A percentile compares a stretch with the other conserved stretches of the same genome.
Evolutionary conservation across 2,329 filamentous ascomycete genomes (phyloP).

Genomic region (Diaporthe ilicicola): DNA sequence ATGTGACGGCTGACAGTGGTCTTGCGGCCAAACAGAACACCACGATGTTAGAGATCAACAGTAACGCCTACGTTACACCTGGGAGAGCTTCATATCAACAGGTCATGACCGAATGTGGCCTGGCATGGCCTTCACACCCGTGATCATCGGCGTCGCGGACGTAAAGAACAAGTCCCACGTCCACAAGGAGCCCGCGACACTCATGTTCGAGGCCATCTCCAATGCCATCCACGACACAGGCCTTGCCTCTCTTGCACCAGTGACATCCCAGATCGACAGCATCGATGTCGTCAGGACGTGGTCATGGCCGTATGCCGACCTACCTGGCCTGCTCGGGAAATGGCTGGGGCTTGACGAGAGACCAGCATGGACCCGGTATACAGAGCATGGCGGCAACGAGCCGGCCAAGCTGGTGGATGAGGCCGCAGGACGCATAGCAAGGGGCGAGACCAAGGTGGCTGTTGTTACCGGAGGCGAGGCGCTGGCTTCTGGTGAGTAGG

Average conservation of each 20-base stretch:
- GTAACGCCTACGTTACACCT: background rate
- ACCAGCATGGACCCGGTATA: conserved; percentile 57
- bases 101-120: background rate
- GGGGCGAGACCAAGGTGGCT: conserved; percentile 62
- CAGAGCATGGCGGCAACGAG: conserved; percentile 70
- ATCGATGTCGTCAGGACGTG: conserved; percentile 69
- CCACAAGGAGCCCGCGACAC: conserved; percentile 65
- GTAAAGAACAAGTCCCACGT: conserved; percentile 66
- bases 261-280: conserved; percentile 62
- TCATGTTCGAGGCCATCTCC: conserved; percentile 66
- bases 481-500: conserved; percentile 61
- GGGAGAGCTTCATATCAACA: background rate
- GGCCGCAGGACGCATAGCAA: conserved; percentile 64
- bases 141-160: conserved; percentile 71
- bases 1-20: background rate
- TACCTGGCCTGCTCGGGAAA: conserved; percentile 61
- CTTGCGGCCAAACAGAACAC: background rate
- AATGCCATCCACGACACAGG: conserved; percentile 60
- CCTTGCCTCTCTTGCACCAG: conserved; percentile 40
- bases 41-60: background rate
- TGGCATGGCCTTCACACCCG: conserved; percentile 45
- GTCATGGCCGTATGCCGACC: conserved; percentile 72
- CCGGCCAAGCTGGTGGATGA: conserved; percentile 71
- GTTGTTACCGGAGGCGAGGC: conserved; percentile 72
- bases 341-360: conserved; percentile 52